These are phyloP conservation scores for Globisporangium uncinulatum DNA, from an alignment of 352 stramenopile genomes.

Conservation along the genomic window DNA sequence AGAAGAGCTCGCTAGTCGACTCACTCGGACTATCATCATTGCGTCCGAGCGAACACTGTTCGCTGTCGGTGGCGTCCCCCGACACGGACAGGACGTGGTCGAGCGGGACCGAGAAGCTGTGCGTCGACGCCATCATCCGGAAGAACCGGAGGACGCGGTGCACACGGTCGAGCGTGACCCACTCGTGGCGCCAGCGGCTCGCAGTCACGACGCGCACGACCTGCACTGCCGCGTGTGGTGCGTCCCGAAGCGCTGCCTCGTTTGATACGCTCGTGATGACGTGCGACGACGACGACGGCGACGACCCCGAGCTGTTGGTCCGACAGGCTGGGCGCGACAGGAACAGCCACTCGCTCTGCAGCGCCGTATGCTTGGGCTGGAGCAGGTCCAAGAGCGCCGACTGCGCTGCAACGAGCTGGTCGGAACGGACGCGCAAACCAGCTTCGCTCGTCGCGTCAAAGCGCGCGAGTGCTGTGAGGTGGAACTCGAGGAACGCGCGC, in stretches of 20 bases:
- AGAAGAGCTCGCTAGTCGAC: slow-evolving; percentile 21
- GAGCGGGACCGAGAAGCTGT: slow-evolving; percentile 25
- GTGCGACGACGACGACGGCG: slow-evolving; percentile 12
- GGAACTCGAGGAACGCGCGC: slow-evolving; percentile 34
- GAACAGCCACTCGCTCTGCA: slow-evolving; percentile 24
- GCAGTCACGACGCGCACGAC: slow-evolving; percentile 32
- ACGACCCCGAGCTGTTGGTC: slow-evolving; percentile 7
- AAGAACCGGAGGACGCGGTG: slow-evolving; percentile 37
- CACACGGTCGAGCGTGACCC: slow-evolving; percentile 36
- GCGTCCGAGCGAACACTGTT: background rate
- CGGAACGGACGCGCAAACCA: background rate
- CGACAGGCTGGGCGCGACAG: slow-evolving; percentile 14
- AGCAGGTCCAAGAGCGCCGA: slow-evolving; percentile 22
- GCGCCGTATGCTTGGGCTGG: slow-evolving; percentile 16
- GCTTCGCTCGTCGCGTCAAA: background rate
- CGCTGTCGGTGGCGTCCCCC: background rate
- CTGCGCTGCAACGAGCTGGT: slow-evolving; percentile 19
- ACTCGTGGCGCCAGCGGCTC: slow-evolving; percentile 47
- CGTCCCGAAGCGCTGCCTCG: slow-evolving; percentile 9
- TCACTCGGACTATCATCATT: background rate
- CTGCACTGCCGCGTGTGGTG: slow-evolving; percentile 22
- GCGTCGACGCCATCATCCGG: slow-evolving; percentile 29
- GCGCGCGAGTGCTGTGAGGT: slow-evolving; percentile 19
- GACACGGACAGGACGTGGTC: slow-evolving; percentile 23
- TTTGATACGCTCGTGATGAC: background rate